Conservation (phyloP, 2,329 filamentous ascomycete genomes). For the Colletotrichum musicola region DNA sequence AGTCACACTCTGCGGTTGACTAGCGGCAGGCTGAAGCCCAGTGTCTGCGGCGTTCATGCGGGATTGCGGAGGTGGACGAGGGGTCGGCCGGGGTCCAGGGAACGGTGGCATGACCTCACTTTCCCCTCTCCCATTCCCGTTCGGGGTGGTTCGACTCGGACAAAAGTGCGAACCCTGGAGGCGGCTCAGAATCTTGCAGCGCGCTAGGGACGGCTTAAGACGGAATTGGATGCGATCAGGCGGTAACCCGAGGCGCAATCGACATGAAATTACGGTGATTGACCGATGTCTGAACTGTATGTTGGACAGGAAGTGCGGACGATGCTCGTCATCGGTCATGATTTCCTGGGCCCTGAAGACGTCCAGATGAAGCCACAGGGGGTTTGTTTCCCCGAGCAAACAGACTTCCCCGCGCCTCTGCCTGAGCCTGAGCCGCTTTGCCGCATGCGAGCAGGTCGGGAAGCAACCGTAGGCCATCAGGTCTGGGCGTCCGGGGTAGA, state of each 20-base stretch:
- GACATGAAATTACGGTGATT: not conserved
- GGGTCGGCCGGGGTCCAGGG: conserved; percentile 20
- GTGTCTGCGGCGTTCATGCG: conserved; percentile 29
- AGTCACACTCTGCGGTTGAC: conserved; percentile 4
- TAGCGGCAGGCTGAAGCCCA: conserved; percentile 26
- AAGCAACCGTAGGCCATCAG: not conserved
- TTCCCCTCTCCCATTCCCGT: conserved; percentile 1
- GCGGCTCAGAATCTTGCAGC: not conserved
- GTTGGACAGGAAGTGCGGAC: no score
- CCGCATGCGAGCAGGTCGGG: not conserved
- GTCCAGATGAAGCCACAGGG: not conserved
- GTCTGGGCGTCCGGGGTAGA: not conserved
- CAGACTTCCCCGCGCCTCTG: not conserved
- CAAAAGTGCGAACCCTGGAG: not conserved
- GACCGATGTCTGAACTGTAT: no score
- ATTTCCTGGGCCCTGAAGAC: no score
- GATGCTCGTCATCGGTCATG: no score
- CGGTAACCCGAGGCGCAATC: conserved; percentile 27
- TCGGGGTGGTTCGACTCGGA: not conserved
- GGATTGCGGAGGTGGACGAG: conserved; percentile 35
- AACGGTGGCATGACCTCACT: conserved; percentile 33
- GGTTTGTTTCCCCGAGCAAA: not conserved
- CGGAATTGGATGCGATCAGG: not conserved
- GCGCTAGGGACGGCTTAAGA: not conserved
- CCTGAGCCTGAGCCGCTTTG: not conserved